A percentile compares a stretch with the other conserved stretches of the same genome.
Evolutionary conservation across 2,329 filamentous ascomycete species (phyloP).

Genomic region (Onygenales sp.): DNA sequence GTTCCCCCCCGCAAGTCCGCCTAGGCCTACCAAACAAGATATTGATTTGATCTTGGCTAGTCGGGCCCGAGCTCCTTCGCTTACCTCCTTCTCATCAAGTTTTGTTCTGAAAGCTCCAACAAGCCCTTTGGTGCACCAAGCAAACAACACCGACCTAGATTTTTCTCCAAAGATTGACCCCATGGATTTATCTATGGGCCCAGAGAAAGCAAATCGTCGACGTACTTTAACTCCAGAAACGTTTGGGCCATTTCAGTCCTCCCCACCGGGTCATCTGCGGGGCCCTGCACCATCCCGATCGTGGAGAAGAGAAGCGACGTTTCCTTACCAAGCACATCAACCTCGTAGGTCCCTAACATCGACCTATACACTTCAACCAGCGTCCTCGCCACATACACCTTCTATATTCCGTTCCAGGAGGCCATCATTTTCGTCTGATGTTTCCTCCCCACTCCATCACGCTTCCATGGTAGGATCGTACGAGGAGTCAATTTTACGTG

Average conservation of each 20-base stretch:
- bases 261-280: slow-evolving; percentile 23
- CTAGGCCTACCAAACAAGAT: slow-evolving; percentile 11
- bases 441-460: slow-evolving; percentile 69
- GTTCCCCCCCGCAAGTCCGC: slow-evolving; percentile 30
- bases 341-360: slow-evolving; percentile 66
- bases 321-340: slow-evolving; percentile 68
- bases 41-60: slow-evolving; percentile 11
- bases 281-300: slow-evolving; percentile 33
- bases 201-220: slow-evolving; percentile 48
- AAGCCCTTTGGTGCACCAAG: slow-evolving; percentile 80
- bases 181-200: slow-evolving; percentile 39
- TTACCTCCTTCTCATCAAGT: slow-evolving; percentile 64
- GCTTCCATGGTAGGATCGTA: slow-evolving; percentile 97
- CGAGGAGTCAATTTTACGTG: slow-evolving; percentile 89
- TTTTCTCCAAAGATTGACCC: slow-evolving; percentile 46
- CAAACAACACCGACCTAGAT: slow-evolving; percentile 71
- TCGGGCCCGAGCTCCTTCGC: slow-evolving; percentile 45
- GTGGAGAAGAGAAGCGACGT: slow-evolving; percentile 49
- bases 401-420: slow-evolving; percentile 28
- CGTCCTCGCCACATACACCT: slow-evolving; percentile 33
- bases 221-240: slow-evolving; percentile 62
- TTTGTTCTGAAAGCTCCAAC: slow-evolving; percentile 84
- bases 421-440: slow-evolving; percentile 63
- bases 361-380: slow-evolving; percentile 40
- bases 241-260: slow-evolving; percentile 42